Percentiles rank a stretch among this genome's conserved stretches.
These are phyloP conservation scores for Ilyonectria robusta DNA, from an alignment of 2,329 filamentous ascomycete genomes.

Conservation along the genomic window DNA sequence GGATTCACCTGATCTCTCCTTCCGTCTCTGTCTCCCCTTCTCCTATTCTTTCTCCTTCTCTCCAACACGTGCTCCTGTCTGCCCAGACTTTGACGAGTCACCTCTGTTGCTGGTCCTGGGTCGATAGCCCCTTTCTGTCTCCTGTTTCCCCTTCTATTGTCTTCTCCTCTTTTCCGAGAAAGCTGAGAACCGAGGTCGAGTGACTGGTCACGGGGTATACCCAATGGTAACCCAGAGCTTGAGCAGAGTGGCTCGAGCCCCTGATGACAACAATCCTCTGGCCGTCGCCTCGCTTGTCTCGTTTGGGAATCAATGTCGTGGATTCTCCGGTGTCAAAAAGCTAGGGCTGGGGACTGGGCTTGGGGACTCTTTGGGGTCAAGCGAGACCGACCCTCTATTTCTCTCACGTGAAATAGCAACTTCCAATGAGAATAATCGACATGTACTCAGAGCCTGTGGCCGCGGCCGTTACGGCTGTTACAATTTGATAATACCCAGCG, in stretches of 20 bases:
- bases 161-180: conserved; percentile 30
- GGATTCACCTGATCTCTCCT: conserved; percentile 37
- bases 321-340: conserved; percentile 32
- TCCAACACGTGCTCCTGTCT: conserved; percentile 28
- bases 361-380: conserved; percentile 35
- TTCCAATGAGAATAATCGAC: conserved; percentile 44
- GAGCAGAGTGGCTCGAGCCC: conserved; percentile 41
- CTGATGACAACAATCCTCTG: conserved; percentile 41
- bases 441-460: conserved; percentile 35
- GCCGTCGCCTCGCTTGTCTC: conserved; percentile 30
- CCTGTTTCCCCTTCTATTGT: conserved; percentile 19
- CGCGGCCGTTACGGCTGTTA: conserved; percentile 32
- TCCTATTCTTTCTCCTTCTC: neutral
- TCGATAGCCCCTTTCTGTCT: conserved; percentile 31
- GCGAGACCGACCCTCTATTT: conserved; percentile 40
- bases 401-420: conserved; percentile 46
- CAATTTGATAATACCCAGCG: conserved; percentile 38
- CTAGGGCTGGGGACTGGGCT: conserved; percentile 35
- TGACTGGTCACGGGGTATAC: conserved; percentile 45
- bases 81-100: conserved; percentile 21
- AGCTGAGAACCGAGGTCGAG: conserved; percentile 37
- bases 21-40: neutral
- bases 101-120: conserved; percentile 33
- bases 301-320: conserved; percentile 34
- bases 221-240: conserved; percentile 42